phyloP scores from a whole-genome alignment of 768 basidiomycete genomes.

The Melanogaster broomeanus region DNA sequence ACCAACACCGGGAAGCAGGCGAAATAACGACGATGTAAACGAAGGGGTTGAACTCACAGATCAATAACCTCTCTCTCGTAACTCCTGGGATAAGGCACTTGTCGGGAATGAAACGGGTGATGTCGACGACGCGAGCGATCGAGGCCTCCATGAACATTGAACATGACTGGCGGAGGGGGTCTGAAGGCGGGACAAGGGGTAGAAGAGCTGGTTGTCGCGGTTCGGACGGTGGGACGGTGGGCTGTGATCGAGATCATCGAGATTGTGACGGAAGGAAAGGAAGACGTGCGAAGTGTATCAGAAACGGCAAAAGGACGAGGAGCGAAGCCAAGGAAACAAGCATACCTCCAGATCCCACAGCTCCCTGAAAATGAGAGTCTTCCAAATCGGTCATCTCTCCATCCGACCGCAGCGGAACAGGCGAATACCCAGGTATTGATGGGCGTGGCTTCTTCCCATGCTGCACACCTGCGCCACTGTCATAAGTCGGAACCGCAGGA shows the following conservation, averaged over 20 bases:
- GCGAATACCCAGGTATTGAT: not conserved
- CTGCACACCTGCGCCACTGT: slow-evolving; percentile 29
- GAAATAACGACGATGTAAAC: not conserved
- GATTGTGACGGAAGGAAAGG: no score
- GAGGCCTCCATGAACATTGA: slow-evolving; percentile 29
- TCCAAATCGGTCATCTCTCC: not conserved
- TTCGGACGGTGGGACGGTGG: not conserved
- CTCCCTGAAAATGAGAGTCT: not conserved
- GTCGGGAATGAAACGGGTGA: slow-evolving; percentile 49
- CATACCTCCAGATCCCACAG: not conserved
- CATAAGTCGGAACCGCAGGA: slow-evolving; percentile 8
- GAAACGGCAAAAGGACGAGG: not conserved
- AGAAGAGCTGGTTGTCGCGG: not conserved
- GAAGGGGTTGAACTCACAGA: slow-evolving; percentile 49
- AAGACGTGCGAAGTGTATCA: no score
- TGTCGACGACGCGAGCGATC: slow-evolving; percentile 44
- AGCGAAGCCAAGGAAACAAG: not conserved
- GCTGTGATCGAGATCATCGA: not conserved
- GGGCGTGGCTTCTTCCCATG: not conserved
- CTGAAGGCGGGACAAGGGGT: not conserved
- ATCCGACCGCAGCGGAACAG: not conserved
- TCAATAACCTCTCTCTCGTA: slow-evolving; percentile 66
- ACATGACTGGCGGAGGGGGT: slow-evolving; percentile 7
- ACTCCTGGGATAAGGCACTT: slow-evolving; percentile 70
- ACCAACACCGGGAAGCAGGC: not conserved